phyloP scores from a whole-genome alignment of 2,329 filamentous ascomycete genomes.

The Hypoxylon sp. region DNA sequence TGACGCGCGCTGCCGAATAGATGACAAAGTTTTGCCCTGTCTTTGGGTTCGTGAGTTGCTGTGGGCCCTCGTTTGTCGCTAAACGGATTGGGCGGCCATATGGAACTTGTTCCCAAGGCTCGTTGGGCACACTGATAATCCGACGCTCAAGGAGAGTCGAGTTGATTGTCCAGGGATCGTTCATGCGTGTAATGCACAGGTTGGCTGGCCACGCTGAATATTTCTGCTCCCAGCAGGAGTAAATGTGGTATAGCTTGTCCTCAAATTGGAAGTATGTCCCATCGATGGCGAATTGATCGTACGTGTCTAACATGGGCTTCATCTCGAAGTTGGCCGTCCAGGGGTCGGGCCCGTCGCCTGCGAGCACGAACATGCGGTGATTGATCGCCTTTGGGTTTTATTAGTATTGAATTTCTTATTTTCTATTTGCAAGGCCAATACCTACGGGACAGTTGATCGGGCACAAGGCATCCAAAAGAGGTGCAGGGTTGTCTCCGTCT shows the following conservation, averaged over 20 bases:
- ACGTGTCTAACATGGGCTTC: constrained; percentile 48
- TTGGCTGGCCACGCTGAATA: constrained; percentile 50
- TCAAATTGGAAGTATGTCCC: constrained; percentile 48
- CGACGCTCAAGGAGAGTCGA: constrained; percentile 45
- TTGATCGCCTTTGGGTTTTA: constrained; percentile 42
- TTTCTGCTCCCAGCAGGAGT: constrained; percentile 49
- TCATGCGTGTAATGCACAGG: constrained; percentile 49
- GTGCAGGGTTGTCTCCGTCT: constrained; percentile 47
- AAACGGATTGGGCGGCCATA: constrained; percentile 48
- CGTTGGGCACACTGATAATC: constrained; percentile 48
- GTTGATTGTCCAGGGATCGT: constrained; percentile 47
- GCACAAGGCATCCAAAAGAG: constrained; percentile 48
- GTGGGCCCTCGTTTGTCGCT: constrained; percentile 49
- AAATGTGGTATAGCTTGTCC: constrained; percentile 48
- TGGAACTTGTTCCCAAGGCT: constrained; percentile 49
- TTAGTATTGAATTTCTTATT: neutral
- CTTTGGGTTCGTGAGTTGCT: constrained; percentile 49
- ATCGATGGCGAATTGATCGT: constrained; percentile 50
- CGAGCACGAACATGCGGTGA: constrained; percentile 50
- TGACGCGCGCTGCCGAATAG: constrained; percentile 50
- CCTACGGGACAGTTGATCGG: constrained; percentile 48
- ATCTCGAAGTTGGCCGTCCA: constrained; percentile 47
- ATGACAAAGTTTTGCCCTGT: constrained; percentile 50
- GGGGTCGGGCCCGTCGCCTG: constrained; percentile 44
- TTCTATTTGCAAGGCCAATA: neutral